Conservation (phyloP, 208 protist genomes). For the Leishmania turanica region DNA sequence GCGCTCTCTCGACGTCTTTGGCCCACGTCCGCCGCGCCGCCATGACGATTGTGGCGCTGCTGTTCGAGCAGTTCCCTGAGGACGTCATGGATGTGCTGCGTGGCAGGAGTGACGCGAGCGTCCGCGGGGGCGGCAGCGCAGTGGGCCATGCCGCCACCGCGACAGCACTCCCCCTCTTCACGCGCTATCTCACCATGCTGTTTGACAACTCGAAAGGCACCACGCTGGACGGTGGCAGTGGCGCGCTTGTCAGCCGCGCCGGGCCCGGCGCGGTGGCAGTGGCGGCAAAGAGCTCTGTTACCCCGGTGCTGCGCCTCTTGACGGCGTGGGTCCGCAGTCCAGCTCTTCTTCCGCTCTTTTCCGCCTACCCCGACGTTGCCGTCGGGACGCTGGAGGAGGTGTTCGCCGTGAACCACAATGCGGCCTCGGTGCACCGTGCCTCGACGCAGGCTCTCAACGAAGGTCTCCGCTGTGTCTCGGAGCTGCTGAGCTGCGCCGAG, state of each 20-base stretch:
- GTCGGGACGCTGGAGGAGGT: conserved; percentile 66
- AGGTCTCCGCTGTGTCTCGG: conserved; percentile 74
- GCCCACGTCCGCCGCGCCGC: conserved; percentile 55
- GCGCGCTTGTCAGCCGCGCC: not conserved
- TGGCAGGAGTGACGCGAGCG: conserved; percentile 15
- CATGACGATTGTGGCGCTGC: conserved; percentile 49
- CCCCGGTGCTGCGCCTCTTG: conserved; percentile 74
- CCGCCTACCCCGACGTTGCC: conserved; percentile 53
- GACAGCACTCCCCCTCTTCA: conserved; percentile 18
- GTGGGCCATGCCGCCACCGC: not conserved
- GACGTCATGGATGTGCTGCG: conserved; percentile 54
- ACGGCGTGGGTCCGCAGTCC: conserved; percentile 62
- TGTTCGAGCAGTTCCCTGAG: conserved; percentile 86
- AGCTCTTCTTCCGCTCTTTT: conserved; percentile 55
- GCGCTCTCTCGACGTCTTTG: conserved; percentile 47
- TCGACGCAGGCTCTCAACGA: conserved; percentile 48
- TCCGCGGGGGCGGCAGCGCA: not conserved
- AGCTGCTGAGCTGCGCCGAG: conserved; percentile 59
- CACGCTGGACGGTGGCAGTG: conserved; percentile 26
- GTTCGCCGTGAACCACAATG: conserved; percentile 49
- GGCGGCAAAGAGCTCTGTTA: conserved; percentile 38
- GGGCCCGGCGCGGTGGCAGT: not conserved
- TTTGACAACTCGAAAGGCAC: conserved; percentile 52
- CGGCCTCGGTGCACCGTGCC: conserved; percentile 38
- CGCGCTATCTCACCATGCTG: conserved; percentile 37